Evolutionary conservation across 2,329 filamentous ascomycete genomes (phyloP).

Genomic region (Neoarthrinium moseri): DNA sequence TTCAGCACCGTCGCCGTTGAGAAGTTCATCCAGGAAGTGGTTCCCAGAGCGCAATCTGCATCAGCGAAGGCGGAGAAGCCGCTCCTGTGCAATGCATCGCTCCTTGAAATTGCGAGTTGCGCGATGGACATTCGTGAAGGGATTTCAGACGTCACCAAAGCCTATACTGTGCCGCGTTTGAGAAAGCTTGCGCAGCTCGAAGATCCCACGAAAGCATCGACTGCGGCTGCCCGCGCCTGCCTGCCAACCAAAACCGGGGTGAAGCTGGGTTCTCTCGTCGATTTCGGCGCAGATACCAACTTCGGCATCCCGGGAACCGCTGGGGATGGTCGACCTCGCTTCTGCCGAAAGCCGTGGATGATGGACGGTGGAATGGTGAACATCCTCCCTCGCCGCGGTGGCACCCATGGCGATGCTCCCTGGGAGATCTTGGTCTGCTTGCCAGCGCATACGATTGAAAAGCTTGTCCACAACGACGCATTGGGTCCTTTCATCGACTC

Average conservation of each 20-base stretch:
- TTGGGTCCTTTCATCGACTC: background rate
- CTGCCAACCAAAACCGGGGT: background rate
- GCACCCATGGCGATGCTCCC: slow-evolving; percentile 1
- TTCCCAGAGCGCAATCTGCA: too few relatives aligned
- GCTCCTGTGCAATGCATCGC: background rate
- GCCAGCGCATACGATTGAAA: background rate
- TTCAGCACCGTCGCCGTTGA: background rate
- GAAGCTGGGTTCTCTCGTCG: slow-evolving; percentile 1
- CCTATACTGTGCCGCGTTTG: background rate
- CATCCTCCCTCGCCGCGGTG: slow-evolving; percentile 10
- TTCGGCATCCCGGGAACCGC: slow-evolving; percentile 16
- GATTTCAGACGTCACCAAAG: too few relatives aligned
- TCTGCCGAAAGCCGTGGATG: slow-evolving; percentile 14
- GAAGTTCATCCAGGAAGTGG: background rate
- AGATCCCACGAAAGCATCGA: background rate
- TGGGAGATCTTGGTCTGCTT: slow-evolving; percentile 13
- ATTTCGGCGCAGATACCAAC: slow-evolving; percentile 11
- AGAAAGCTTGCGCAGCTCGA: background rate
- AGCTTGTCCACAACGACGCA: background rate
- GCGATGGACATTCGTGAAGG: too few relatives aligned
- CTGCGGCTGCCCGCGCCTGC: background rate
- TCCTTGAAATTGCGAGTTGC: too few relatives aligned
- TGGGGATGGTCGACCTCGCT: slow-evolving; percentile 10
- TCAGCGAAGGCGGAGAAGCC: background rate
- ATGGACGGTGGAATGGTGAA: slow-evolving; percentile 4